Conservation (phyloP, 2,329 filamentous ascomycete genomes). For the Lachnellula hyalina region DNA sequence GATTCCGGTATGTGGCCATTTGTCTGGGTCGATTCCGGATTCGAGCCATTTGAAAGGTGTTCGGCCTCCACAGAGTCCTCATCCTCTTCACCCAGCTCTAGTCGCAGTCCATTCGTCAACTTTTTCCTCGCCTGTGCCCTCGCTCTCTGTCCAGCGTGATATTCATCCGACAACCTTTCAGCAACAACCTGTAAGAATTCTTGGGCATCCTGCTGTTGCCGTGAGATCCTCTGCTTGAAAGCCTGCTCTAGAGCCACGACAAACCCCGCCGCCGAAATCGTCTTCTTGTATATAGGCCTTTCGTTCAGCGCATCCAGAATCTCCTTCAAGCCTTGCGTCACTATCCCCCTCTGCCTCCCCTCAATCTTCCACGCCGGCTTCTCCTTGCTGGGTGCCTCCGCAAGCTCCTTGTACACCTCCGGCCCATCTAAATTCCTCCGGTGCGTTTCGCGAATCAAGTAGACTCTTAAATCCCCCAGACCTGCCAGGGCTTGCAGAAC, state of each 20-base stretch:
- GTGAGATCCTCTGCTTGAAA: slow-evolving; percentile 84
- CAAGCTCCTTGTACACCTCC: slow-evolving; percentile 65
- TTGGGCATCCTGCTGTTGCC: slow-evolving; percentile 95
- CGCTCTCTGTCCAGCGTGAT: slow-evolving; percentile 76
- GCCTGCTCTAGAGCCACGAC: slow-evolving; percentile 77
- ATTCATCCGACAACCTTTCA: slow-evolving; percentile 89
- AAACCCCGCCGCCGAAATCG: slow-evolving; percentile 81
- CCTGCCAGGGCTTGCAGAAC: slow-evolving; percentile 90
- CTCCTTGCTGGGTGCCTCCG: slow-evolving; percentile 39
- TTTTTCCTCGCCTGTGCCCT: slow-evolving; percentile 49
- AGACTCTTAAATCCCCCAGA: slow-evolving; percentile 80
- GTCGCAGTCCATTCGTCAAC: not conserved
- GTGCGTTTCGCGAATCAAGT: slow-evolving; percentile 88
- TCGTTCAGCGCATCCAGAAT: slow-evolving; percentile 92
- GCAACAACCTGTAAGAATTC: slow-evolving; percentile 94
- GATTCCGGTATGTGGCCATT: not conserved
- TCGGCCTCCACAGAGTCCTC: not conserved
- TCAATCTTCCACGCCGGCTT: slow-evolving; percentile 57
- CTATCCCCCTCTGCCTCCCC: slow-evolving; percentile 71
- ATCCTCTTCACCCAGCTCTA: not conserved
- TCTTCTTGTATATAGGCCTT: slow-evolving; percentile 87
- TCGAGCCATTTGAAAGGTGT: not conserved
- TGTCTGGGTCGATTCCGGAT: not conserved
- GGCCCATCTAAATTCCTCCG: slow-evolving; percentile 73
- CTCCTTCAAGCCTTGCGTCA: slow-evolving; percentile 84